A percentile compares a stretch with the other conserved stretches of the same genome.
phyloP scores from a whole-genome alignment of 2,329 filamentous ascomycete species.

The Phialocephala sp. region DNA sequence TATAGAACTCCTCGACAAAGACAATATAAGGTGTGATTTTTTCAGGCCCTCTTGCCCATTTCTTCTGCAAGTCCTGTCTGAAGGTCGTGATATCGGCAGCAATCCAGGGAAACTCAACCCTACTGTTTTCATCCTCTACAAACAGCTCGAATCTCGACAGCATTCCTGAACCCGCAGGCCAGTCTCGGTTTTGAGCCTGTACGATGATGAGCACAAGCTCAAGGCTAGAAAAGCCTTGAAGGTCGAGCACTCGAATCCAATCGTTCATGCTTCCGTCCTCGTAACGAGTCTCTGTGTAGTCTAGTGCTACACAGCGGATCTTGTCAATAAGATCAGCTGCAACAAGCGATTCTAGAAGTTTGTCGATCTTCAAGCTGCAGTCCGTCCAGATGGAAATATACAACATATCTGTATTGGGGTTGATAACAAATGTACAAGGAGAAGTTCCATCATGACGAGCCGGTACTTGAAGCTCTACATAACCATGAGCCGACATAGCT shows the following conservation, averaged over 20 bases:
- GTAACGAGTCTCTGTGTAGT: background rate
- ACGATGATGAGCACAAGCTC: background rate
- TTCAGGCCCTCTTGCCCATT: background rate
- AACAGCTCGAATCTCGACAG: background rate
- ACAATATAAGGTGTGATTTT: background rate
- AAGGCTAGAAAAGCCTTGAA: background rate
- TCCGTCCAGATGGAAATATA: constrained; percentile 4
- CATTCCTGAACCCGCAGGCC: background rate
- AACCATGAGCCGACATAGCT: background rate
- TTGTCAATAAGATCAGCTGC: background rate
- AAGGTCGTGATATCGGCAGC: background rate
- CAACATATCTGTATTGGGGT: background rate
- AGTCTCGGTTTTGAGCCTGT: background rate
- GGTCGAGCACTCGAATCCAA: background rate
- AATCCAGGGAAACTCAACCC: background rate
- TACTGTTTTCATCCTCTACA: background rate
- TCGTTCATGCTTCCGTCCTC: background rate
- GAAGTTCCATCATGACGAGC: background rate
- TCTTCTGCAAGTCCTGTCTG: background rate
- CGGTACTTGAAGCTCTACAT: background rate
- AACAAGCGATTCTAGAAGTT: background rate
- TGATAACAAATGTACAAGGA: constrained; percentile 6
- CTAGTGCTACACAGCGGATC: background rate
- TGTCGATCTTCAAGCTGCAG: background rate
- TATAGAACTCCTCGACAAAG: constrained; percentile 7